Base-by-base conservation (phyloP, 106 monocot species). In the Allium fistulosum region DNA sequence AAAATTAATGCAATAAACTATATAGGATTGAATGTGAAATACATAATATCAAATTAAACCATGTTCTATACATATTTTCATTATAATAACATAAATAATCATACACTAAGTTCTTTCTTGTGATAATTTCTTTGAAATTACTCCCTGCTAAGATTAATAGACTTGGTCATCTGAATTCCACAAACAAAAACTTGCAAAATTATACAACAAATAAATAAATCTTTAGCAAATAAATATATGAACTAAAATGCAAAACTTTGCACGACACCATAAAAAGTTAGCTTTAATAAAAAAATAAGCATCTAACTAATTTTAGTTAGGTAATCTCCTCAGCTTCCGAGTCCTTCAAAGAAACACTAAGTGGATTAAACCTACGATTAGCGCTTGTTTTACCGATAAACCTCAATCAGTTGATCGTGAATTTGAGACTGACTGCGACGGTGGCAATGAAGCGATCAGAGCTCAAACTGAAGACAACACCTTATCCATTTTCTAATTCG, bases 291-390 rank as follows among this genome's bases (percentile, higher is more conserved):
- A 62, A 13, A 46, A 10, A 45, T 11, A 14, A 11, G 27, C 48
- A 52, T 66, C 26, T 66, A 22, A 66, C 49, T 22, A n/a, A n/a
- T 51, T 26, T 7, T 51, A 22, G 49, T 3, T 51, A 26, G 51
- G 22, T 50, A 49, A 50, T 27, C 18, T 8, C 4, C 66, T 6
- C 51, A 49, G 66, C 12, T 50, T 12, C 11, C 46, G n/a, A n/a
- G n/a, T n/a, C n/a, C n/a, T n/a, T n/a, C 66, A 66, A 49, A 49
- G 51, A 66, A 66, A 66, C 51, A 49, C 66, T 66, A 51, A n/a
- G n/a, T n/a, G n/a, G n/a, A n/a, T n/a, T n/a, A n/a, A n/a, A n/a
- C n/a, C n/a, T n/a, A n/a, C n/a, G 66, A 50, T 49, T 50, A 26
- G 49, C 10, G 66, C 48, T 66, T 5, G 26, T 10, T 11, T 26